Base-by-base conservation (phyloP, 257 asterid genomes). In the Fraxinus americana region DNA sequence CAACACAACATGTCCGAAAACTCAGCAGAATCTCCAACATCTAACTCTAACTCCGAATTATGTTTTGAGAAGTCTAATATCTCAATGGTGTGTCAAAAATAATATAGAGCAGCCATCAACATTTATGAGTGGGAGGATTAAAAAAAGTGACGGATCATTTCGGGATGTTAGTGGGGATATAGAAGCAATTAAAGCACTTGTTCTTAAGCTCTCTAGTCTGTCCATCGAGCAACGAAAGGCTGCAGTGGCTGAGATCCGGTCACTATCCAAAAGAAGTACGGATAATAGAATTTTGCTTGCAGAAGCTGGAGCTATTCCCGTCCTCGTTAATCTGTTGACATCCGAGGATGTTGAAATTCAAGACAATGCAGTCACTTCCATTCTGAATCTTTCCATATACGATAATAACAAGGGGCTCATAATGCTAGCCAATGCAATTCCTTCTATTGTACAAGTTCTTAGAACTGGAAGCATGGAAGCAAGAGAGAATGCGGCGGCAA, bases 1-100 rank as follows among this genome's bases (percentile, higher is more conserved):
- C 76, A 93, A 90, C 92, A 89, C 86, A 4, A 90, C 98, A 21
- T 95, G 99, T 86, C 99, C 99, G 4, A 95, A 95, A 90, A 92
- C 99, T 78, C 98, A 88, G 84, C 99, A 89, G 85, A 92, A 89
- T 82, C 97, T 95, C 67, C 86, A 79, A 52, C 89, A 89, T 75
- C 91, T 88, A 75, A 91, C 92, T n/a, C 92, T 95, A 6, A 93
- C 99, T 14, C 93, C 99, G n/a, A 95, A 95, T 67, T 91, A 91
- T 17, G 97, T 87, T 57, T 78, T 95, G 68, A 83, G 96, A 78
- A 91, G 96, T 73, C 75, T 93, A 50, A 91, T 95, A 78, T 88
- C 90, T 38, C 97, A 93, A 73, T 95, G 98, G 98, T 91, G 98
- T 81, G 9, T 77, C 45, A 88, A 87, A 70, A 83, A 91, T 81